Evolutionary conservation across 305 asterid species (phyloP), one percentile per base, ranked within the genome.

Genomic region (Rubia peregrina): DNA sequence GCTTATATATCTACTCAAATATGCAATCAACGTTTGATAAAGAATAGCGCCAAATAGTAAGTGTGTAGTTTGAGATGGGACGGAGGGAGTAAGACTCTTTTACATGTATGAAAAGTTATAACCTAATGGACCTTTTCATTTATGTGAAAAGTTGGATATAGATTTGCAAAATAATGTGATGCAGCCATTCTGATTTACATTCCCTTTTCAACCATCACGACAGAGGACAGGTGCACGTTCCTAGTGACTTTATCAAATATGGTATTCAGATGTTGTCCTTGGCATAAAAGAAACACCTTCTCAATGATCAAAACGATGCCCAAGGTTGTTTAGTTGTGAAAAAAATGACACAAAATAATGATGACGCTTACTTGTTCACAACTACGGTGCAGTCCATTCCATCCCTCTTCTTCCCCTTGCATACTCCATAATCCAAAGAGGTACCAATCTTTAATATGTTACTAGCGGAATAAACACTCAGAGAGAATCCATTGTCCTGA

Each of bases 361-460:
- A 67, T 42, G 40, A 19, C 22, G 44, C 83, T 53, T 87, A 90
- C 97, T 89, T 90, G 77, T 92, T 79, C 43, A 90, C 76, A 70
- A 75, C 87, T 64, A 80, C 63, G 3, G 89, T 84, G 87, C 97
- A 93, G 61, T 85, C 77, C 74, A 76, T 65, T 69, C 95, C 96
- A 73, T 86, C 91, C 66, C 79, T 84, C 81, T 83, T 92, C 79
- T 87, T 90, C 33, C 87, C 95, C 85, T 80, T 89, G 78, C 98
- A 90, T 75, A 82, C 75, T 64, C 91, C 95, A 81, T 85, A 84
- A 83, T 93, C 98, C 57, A 80, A 80, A 62, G 96, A 85, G 21
- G 86, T 82, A 16, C 97, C 98, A 41, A 90, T 81, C 82, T 86
- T 93, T 71, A 90, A 73, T 60, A 92, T 84, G 79, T 90, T 92